These are phyloP conservation scores for Verbascum thapsus DNA, from an alignment of 257 asterid genomes.

Conservation along the genomic window DNA sequence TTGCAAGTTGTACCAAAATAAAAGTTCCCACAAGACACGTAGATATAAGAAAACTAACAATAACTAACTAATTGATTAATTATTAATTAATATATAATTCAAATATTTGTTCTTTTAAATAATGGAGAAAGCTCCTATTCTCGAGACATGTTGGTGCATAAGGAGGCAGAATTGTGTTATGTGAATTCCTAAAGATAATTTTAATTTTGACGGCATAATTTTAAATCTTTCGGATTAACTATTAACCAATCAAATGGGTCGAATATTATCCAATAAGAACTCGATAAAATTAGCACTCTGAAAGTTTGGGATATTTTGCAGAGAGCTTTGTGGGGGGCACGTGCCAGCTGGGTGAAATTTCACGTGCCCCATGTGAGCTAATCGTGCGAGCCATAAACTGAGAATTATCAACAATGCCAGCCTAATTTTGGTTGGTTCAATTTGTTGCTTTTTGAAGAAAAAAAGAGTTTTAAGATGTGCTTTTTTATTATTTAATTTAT, in stretches of 20 bases:
- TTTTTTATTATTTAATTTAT: no score
- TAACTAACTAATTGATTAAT: conserved; percentile 27
- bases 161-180: conserved; percentile 50
- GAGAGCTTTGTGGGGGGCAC: conserved; percentile 26
- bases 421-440: conserved; percentile 30
- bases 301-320: no score
- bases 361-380: conserved; percentile 57
- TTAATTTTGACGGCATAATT: conserved; percentile 38
- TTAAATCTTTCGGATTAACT: conserved; percentile 1
- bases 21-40: conserved; percentile 23
- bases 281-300: not conserved
- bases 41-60: conserved; percentile 14
- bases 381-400: conserved; percentile 48
- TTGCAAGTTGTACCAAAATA: not conserved
- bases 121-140: conserved; percentile 41
- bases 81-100: not conserved
- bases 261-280: conserved; percentile 33
- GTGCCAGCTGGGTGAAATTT: conserved; percentile 29
- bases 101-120: conserved; percentile 6
- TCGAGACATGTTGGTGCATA: conserved; percentile 61
- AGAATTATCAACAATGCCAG: conserved; percentile 34
- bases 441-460: conserved; percentile 25
- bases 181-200: conserved; percentile 45
- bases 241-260: conserved; percentile 33
- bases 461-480: not conserved